Evolutionary conservation across 2,329 filamentous ascomycete genomes (phyloP), one percentile per base, ranked within the genome.

Genomic region (Cercospora canescens): DNA sequence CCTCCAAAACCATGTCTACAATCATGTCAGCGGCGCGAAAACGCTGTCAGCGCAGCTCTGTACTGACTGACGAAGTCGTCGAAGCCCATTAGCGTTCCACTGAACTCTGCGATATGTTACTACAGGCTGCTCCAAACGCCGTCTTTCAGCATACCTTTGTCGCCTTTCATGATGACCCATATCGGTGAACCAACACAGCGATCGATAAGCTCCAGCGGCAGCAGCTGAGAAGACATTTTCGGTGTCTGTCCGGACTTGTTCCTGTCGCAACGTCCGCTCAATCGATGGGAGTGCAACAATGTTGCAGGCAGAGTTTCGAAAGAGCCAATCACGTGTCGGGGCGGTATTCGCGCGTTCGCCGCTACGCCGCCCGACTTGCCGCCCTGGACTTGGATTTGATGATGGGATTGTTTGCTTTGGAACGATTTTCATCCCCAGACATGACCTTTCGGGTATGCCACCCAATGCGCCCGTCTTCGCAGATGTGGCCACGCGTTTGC

Each of bases 11-110:
- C 94, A 99, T 99, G 81, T 99, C 94, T 98, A 72, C 24, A 45
- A 9, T n/a, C 6, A 3, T 48, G 12, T 60, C 37, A 60, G 57
- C n/a, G 21, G 26, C 37, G 37, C 21, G n/a, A 11, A 14, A 12
- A 32, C 2, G 7, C 6, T 3, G 4, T 21, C 8, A 11, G 12
- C 16, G 8, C 2, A 11, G 11, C 12, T 12, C 1, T 28, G 14
- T 52, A 97, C 94, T 84, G 86, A 97, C 94, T 99, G 86, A 99
- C 95, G 83, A 98, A 99, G 86, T 99, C 95, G 79, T 99, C 95
- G 76, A 99, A 99, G 2, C 95, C 95, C 63, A 97, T 87, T 28
- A 99, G 86, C 7, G 93, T 97, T 62, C 95, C 95, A 73, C 91
- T 92, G 82, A 99, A 99, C 81, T 99, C 95, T 98, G 77, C 52